Percentiles rank a stretch among this genome's conserved stretches.
Evolutionary conservation across 106 monocot genomes (phyloP).

Genomic region (Acorus gramineus): DNA sequence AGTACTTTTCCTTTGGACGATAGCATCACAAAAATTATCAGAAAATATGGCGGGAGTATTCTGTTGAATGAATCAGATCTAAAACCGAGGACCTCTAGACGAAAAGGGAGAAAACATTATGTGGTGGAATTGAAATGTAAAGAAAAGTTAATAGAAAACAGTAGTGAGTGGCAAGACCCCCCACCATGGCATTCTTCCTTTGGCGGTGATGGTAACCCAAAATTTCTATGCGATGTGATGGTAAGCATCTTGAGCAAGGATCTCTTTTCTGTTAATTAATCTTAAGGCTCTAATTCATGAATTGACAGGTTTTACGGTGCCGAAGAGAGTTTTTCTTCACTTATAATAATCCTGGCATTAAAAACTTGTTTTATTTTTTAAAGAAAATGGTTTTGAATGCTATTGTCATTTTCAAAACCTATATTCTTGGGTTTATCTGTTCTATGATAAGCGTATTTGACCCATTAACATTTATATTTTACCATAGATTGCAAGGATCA

Average conservation of each 20-base stretch:
- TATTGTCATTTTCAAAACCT: too few species aligned
- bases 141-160: slow-evolving; percentile 15
- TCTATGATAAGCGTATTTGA: too few species aligned
- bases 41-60: slow-evolving; percentile 59
- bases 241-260: slow-evolving; percentile 21
- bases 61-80: slow-evolving; percentile 68
- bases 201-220: slow-evolving; percentile 84
- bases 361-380: too few species aligned
- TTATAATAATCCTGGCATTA: too few species aligned
- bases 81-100: slow-evolving; percentile 49
- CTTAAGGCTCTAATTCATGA: background rate
- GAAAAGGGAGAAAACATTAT: slow-evolving; percentile 36
- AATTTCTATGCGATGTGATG: slow-evolving; percentile 98
- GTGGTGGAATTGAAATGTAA: slow-evolving; percentile 18
- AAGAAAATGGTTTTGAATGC: too few species aligned
- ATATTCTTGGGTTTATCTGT: too few species aligned
- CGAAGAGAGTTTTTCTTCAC: too few species aligned
- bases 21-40: slow-evolving; percentile 24
- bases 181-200: slow-evolving; percentile 77
- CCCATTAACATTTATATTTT: too few species aligned
- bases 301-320: too few species aligned
- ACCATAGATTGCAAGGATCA: too few species aligned
- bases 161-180: slow-evolving; percentile 53
- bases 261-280: background rate
- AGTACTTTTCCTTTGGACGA: slow-evolving; percentile 20